Conservation (phyloP, 2,329 filamentous ascomycete genomes). For the Monilinia aucupariae region DNA sequence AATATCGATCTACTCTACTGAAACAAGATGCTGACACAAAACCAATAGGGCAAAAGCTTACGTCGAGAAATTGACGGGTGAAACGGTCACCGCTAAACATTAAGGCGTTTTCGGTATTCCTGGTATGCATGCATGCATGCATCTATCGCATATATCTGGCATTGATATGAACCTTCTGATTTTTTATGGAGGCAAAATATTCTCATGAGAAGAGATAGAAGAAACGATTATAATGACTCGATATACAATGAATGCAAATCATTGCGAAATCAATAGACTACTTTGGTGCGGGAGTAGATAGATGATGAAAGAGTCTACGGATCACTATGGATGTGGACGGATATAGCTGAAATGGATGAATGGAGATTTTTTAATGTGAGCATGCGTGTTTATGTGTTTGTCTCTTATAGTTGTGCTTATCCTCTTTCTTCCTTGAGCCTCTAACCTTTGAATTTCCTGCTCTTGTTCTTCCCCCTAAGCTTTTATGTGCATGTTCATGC, state of each 20-base stretch:
- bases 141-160: conserved; percentile 7
- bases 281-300: background rate
- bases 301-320: background rate
- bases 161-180: conserved; percentile 5
- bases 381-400: background rate
- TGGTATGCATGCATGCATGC: background rate
- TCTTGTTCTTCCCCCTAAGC: too few relatives aligned
- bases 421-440: background rate
- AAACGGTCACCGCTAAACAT: conserved; percentile 62
- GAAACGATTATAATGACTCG: conserved; percentile 5
- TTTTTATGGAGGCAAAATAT: background rate
- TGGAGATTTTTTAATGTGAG: background rate
- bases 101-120: conserved; percentile 40
- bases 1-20: too few relatives aligned
- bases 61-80: conserved; percentile 61
- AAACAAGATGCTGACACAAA: conserved; percentile 19
- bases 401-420: background rate
- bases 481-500: too few relatives aligned
- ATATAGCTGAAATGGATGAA: background rate
- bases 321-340: background rate
- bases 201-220: conserved; percentile 1
- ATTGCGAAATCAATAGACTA: background rate
- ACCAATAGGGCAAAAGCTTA: conserved; percentile 59
- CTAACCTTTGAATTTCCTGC: background rate
- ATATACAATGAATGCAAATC: conserved; percentile 2